These are phyloP conservation scores for Cladosporium sp. DNA, from an alignment of 2,329 filamentous ascomycete species.

Conservation along the genomic window DNA sequence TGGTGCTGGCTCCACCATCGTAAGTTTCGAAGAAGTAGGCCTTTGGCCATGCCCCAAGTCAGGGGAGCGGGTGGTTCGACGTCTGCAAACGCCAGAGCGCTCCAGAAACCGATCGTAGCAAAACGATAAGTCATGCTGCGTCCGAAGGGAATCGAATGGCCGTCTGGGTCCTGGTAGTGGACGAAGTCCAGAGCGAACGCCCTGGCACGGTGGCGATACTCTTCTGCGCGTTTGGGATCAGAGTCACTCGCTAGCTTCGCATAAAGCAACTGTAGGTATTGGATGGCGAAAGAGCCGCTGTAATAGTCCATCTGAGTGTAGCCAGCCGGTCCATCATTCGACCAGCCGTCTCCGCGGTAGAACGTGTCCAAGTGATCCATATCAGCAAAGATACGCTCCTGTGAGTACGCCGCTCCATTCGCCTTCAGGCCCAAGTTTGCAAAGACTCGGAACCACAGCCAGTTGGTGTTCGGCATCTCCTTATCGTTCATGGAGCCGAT, in stretches of 20 bases:
- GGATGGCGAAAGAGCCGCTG: slow-evolving; percentile 76
- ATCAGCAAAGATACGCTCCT: slow-evolving; percentile 66
- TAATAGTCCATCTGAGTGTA: slow-evolving; percentile 87
- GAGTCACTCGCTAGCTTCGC: slow-evolving; percentile 63
- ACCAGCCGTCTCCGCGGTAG: slow-evolving; percentile 78
- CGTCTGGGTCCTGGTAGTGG: slow-evolving; percentile 71
- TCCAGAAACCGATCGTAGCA: slow-evolving; percentile 82
- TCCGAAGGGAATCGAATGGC: slow-evolving; percentile 70
- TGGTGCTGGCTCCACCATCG: slow-evolving; percentile 75
- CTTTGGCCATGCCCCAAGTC: slow-evolving; percentile 76
- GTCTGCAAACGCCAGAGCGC: slow-evolving; percentile 69
- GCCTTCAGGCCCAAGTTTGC: slow-evolving; percentile 74
- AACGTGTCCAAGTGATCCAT: slow-evolving; percentile 77
- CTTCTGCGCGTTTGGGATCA: slow-evolving; percentile 61
- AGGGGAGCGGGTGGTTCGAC: slow-evolving; percentile 68
- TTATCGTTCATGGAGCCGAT: slow-evolving; percentile 75
- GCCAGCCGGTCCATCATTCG: slow-evolving; percentile 69
- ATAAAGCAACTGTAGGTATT: slow-evolving; percentile 74
- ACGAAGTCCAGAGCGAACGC: slow-evolving; percentile 66
- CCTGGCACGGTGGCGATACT: slow-evolving; percentile 66
- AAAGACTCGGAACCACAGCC: slow-evolving; percentile 80
- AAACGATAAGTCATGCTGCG: slow-evolving; percentile 78
- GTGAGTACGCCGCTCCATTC: slow-evolving; percentile 67
- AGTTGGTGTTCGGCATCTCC: slow-evolving; percentile 65
- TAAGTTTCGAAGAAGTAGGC: slow-evolving; percentile 67